These are phyloP conservation scores for Candida krabiensis DNA, from an alignment of 805 yeast species.

Conservation along the genomic window DNA sequence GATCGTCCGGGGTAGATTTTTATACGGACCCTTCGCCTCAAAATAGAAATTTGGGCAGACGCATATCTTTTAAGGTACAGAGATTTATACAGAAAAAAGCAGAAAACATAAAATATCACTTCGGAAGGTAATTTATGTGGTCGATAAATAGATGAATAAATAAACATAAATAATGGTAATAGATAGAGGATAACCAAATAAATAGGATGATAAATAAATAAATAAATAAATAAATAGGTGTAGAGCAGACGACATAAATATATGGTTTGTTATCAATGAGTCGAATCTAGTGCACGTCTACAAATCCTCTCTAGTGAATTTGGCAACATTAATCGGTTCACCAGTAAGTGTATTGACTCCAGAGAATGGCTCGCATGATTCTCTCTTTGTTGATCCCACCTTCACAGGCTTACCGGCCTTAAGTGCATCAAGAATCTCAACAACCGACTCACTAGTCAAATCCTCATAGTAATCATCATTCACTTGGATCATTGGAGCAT, in stretches of 20 bases:
- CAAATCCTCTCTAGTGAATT: constrained; percentile 72
- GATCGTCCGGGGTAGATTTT: no score
- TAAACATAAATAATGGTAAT: no score
- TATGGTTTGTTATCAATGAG: no score
- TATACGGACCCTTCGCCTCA: no score
- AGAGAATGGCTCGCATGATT: constrained; percentile 72
- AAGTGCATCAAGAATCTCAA: constrained; percentile 59
- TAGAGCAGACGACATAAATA: background rate
- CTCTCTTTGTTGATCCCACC: constrained; percentile 69
- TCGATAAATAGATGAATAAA: no score
- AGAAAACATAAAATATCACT: no score
- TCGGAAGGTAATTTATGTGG: no score
- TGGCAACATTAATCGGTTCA: constrained; percentile 68
- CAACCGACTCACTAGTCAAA: constrained; percentile 65
- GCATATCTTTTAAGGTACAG: no score
- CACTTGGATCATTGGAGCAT: constrained; percentile 85
- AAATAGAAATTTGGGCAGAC: no score
- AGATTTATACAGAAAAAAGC: no score
- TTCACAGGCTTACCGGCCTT: constrained; percentile 60
- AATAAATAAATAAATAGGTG: constrained; percentile 7
- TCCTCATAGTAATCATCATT: constrained; percentile 86
- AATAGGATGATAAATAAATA: background rate
- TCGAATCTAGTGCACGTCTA: no score
- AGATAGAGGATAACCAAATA: no score
- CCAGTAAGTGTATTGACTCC: constrained; percentile 64